phyloP scores from a whole-genome alignment of 108 stramenopile species.

The Aurantiochytrium sp. region DNA sequence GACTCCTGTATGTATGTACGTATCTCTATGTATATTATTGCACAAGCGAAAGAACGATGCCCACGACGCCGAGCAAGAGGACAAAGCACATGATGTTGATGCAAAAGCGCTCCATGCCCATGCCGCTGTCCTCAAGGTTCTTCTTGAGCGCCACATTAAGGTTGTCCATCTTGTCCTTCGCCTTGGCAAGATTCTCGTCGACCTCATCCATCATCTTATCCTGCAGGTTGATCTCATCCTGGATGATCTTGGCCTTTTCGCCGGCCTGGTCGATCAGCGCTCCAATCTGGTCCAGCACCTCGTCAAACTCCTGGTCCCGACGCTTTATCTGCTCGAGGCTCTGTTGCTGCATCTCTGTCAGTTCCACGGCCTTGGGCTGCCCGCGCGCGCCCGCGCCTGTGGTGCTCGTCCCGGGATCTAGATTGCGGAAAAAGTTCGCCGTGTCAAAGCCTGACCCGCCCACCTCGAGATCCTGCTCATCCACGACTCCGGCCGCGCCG shows the following conservation, averaged over 20 bases:
- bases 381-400: too few relatives aligned
- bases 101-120: slow-evolving; percentile 14
- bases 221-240: neutral
- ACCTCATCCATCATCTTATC: neutral
- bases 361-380: neutral
- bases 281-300: slow-evolving; percentile 13
- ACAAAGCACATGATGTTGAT: slow-evolving; percentile 16
- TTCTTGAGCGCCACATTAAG: slow-evolving; percentile 2
- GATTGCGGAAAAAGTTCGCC: neutral
- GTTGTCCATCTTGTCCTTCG: neutral
- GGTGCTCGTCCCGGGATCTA: neutral
- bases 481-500: neutral
- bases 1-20: too few relatives aligned
- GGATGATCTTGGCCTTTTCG: neutral
- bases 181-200: neutral
- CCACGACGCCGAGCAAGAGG: neutral
- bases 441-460: neutral
- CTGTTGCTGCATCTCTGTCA: slow-evolving; percentile 8
- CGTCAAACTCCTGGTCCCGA: neutral
- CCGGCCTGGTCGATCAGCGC: neutral
- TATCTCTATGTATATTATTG: neutral
- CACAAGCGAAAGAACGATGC: neutral
- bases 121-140: slow-evolving; percentile 5
- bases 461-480: neutral
- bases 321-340: neutral